A percentile compares a stretch with the other conserved stretches of the same genome.
Evolutionary conservation across 495 filamentous ascomycete species (phyloP).

Genomic region (Neurospora sp.): DNA sequence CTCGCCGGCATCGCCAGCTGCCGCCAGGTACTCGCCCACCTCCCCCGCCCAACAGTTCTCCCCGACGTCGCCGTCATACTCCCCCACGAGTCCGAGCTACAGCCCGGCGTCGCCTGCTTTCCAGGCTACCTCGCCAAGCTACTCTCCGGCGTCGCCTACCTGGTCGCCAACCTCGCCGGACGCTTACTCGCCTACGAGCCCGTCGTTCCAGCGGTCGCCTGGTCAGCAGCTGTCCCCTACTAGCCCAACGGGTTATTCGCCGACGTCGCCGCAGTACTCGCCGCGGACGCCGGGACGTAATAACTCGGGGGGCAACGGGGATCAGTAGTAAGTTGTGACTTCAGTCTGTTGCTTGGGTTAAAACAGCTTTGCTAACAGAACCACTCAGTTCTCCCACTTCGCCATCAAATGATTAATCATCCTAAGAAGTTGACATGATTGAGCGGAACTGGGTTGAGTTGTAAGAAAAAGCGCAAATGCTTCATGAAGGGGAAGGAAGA

Average conservation of each 20-base stretch:
- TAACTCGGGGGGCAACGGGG: constrained; percentile 18
- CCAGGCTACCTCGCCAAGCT: constrained; percentile 49
- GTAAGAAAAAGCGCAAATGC: not conserved
- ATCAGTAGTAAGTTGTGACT: constrained; percentile 23
- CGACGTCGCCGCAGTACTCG: constrained; percentile 37
- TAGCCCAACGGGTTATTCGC: constrained; percentile 40
- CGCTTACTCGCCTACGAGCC: constrained; percentile 69
- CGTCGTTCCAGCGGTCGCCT: constrained; percentile 53
- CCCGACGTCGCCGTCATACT: constrained; percentile 61
- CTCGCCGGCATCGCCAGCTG: constrained; percentile 58
- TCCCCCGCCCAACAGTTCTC: constrained; percentile 44
- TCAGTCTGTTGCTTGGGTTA: not conserved
- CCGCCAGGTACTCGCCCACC: constrained; percentile 50
- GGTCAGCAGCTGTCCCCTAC: constrained; percentile 41
- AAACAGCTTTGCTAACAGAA: not conserved
- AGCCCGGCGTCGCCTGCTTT: constrained; percentile 57
- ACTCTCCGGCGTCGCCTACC: constrained; percentile 63
- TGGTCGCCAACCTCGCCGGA: constrained; percentile 60
- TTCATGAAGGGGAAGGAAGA: not conserved
- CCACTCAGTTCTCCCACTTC: constrained; percentile 22
- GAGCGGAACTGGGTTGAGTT: not conserved
- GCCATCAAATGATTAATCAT: constrained; percentile 21
- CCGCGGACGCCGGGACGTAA: constrained; percentile 31
- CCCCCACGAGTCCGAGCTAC: constrained; percentile 47
- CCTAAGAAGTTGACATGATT: not conserved